Evolutionary conservation across 805 yeast species (phyloP), one percentile per base, ranked within the genome.

Genomic region (Myxozyma geophila): DNA sequence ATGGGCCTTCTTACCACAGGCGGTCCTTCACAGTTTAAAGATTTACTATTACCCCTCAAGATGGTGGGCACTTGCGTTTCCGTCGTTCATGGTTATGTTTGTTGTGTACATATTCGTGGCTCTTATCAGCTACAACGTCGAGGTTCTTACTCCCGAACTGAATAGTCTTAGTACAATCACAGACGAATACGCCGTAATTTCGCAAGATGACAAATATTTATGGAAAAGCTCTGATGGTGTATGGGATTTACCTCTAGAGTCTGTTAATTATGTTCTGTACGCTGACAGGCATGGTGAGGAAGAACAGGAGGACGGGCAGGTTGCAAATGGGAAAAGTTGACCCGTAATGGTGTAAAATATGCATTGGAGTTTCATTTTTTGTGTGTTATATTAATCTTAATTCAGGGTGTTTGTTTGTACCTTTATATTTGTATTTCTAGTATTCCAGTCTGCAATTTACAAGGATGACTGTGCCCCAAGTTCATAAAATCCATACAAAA

Each of bases 11-110:
- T 72, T 86, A 0, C 98, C 98, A 0, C 83, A 83, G 44, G 66
- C 71, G n/a, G 70, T 82, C 41, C 81, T 88, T 48, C 80, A 85
- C 61, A 70, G 70, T 8, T 68, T 85, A 37, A 86, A 85, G 17
- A 83, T 88, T 19, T 83, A 82, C 70, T 92, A 86, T 74, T 89
- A 87, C 70, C 98, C 98, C 0, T 89, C 93, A 39, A 81, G 96
- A 68, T 89, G 92, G 86, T 95, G 98, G 99, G 87, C 96, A 1
- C 73, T 89, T 41, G 89, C 90, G 1, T 74, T 89, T 1, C 96
- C 97, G 3, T 80, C 90, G 13, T 84, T 84, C 68, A 80, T 87
- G 5, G 76, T 93, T 37, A 85, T 90, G 81, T 74, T 81, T 10
- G 86, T 92, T 91, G 76, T 87, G 17, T 92, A 84, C 72, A 83